phyloP scores from a whole-genome alignment of 2,329 filamentous ascomycete genomes.

The Neoscytalidium dimidiatum region DNA sequence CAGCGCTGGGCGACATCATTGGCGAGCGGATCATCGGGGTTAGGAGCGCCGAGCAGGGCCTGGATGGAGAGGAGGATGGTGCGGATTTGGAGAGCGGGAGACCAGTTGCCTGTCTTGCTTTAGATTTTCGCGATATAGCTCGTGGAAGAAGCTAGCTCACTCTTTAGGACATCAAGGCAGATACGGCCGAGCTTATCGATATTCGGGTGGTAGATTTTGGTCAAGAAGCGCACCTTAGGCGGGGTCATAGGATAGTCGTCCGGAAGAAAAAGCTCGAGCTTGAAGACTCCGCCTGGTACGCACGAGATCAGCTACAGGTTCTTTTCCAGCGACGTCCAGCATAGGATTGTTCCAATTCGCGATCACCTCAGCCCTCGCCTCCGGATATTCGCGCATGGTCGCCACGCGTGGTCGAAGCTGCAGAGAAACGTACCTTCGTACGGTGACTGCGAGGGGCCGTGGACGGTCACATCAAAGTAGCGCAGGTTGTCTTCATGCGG shows the following conservation, averaged over 20 bases:
- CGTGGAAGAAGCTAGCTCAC: conserved; percentile 50
- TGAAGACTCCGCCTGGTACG: conserved; percentile 75
- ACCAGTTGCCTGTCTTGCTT: conserved; percentile 83
- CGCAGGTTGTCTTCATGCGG: conserved; percentile 97
- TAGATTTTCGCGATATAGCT: conserved; percentile 19
- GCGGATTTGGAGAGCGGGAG: conserved; percentile 92
- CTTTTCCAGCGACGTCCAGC: not conserved
- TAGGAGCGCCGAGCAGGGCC: conserved; percentile 90
- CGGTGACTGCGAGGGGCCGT: conserved; percentile 87
- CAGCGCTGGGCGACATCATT: conserved; percentile 97
- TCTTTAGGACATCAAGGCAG: conserved; percentile 95
- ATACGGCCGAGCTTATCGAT: conserved; percentile 97
- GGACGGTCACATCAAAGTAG: conserved; percentile 97
- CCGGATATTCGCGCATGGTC: not conserved
- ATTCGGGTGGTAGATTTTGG: conserved; percentile 99
- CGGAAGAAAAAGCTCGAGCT: conserved; percentile 94
- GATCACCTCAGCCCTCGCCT: not conserved
- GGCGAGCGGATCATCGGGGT: conserved; percentile 96
- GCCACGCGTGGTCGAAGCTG: too few species aligned
- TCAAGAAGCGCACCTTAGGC: conserved; percentile 96
- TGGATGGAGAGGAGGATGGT: conserved; percentile 99
- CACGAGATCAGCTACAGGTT: conserved; percentile 4
- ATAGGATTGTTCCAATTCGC: not conserved
- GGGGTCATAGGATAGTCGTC: conserved; percentile 99
- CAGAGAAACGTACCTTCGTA: conserved; percentile 76